phyloP scores from a whole-genome alignment of 2,329 filamentous ascomycete genomes.

The Trichoderma hamatum region DNA sequence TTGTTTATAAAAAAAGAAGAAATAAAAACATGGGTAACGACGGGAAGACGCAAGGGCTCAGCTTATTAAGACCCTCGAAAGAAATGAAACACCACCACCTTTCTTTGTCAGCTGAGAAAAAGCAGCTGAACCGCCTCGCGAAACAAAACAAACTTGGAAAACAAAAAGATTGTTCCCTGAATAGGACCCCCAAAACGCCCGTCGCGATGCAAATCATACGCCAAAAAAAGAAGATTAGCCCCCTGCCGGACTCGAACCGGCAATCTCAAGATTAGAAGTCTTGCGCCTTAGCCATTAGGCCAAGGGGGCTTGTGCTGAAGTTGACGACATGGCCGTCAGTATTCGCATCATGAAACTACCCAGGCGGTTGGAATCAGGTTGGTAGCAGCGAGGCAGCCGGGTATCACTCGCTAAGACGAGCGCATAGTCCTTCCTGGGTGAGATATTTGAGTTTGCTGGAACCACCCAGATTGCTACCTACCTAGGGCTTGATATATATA shows the following conservation, averaged over 20 bases:
- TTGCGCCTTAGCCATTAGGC: slow-evolving; percentile 24
- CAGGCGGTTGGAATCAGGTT: slow-evolving; percentile 39
- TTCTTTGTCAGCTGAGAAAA: background rate
- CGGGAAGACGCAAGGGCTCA: background rate
- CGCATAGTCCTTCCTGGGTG: too few species aligned
- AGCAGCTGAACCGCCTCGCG: background rate
- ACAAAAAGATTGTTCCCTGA: background rate
- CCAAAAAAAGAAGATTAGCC: background rate
- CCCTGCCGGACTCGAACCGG: slow-evolving; percentile 17
- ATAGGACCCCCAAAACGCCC: background rate
- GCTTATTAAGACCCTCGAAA: background rate
- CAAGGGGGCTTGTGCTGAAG: background rate
- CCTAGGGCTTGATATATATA: background rate
- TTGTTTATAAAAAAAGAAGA: background rate
- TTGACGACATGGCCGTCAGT: background rate
- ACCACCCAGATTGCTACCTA: background rate
- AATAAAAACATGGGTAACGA: background rate
- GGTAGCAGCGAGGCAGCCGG: slow-evolving; percentile 13
- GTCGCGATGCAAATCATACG: background rate
- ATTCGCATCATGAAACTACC: background rate
- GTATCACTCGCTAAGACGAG: background rate
- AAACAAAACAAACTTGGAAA: background rate
- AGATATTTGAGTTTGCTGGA: too few species aligned
- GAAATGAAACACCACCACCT: too few species aligned
- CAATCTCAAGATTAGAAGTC: slow-evolving; percentile 24